Percentiles rank a stretch among this genome's conserved stretches.
Evolutionary conservation across 768 basidiomycete species (phyloP).

Genomic region (Coprinopsis marcescibilis): DNA sequence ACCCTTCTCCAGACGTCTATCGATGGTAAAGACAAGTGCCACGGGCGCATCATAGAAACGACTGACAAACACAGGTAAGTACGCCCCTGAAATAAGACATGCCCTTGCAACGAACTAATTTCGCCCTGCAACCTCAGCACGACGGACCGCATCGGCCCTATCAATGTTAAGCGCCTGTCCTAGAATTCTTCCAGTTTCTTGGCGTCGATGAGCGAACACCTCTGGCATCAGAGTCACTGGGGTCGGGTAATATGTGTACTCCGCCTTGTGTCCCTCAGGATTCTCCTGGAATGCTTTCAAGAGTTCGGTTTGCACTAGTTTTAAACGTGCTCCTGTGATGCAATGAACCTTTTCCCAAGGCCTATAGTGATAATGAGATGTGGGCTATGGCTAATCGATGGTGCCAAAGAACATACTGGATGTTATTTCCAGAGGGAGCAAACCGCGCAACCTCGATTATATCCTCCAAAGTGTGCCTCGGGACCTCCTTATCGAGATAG

Average conservation of each 20-base stretch:
- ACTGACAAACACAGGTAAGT: too few relatives aligned
- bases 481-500: constrained; percentile 3
- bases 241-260: constrained; percentile 7
- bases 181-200: constrained; percentile 1
- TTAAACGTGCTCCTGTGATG: background rate
- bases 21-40: constrained; percentile 8
- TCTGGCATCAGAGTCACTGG: constrained; percentile 1
- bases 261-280: background rate
- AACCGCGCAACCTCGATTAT: constrained; percentile 7
- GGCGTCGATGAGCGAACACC: background rate
- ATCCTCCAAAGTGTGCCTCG: background rate
- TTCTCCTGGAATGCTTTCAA: background rate
- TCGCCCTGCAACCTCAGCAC: constrained; percentile 2
- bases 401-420: constrained; percentile 4
- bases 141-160: background rate
- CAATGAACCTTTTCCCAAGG: constrained; percentile 11
- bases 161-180: constrained; percentile 3
- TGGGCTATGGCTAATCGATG: background rate
- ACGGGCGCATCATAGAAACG: constrained; percentile 8
- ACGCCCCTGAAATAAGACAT: too few relatives aligned
- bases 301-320: background rate
- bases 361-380: background rate
- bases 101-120: too few relatives aligned
- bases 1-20: constrained; percentile 5
- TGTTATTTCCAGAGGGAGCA: constrained; percentile 10